phyloP scores from a whole-genome alignment of 2,329 filamentous ascomycete genomes.

The Elsinoe ampelina region DNA sequence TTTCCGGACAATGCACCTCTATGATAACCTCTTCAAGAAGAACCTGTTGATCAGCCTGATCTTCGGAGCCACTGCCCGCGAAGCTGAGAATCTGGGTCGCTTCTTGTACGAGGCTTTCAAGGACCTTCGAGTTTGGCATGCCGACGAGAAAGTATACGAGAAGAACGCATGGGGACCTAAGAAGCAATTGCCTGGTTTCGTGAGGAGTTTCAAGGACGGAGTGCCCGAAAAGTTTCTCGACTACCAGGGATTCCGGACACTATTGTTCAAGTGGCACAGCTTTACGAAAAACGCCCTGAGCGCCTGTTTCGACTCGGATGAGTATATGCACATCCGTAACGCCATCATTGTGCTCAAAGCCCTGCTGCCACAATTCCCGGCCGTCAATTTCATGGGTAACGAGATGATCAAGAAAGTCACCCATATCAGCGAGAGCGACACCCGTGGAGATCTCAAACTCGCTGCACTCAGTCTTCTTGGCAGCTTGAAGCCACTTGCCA shows the following conservation, averaged over 20 bases:
- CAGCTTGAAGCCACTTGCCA: conserved; percentile 56
- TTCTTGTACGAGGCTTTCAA: conserved; percentile 76
- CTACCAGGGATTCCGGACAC: conserved; percentile 75
- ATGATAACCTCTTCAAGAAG: conserved; percentile 75
- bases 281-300: conserved; percentile 71
- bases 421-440: conserved; percentile 49
- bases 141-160: conserved; percentile 65
- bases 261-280: conserved; percentile 86
- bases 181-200: conserved; percentile 67
- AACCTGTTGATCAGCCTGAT: conserved; percentile 74
- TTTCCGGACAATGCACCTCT: conserved; percentile 76
- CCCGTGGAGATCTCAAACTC: conserved; percentile 65
- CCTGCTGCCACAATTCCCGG: conserved; percentile 74
- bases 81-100: conserved; percentile 85
- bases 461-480: conserved; percentile 63
- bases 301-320: conserved; percentile 66
- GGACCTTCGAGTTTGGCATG: conserved; percentile 78
- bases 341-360: conserved; percentile 81
- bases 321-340: conserved; percentile 98
- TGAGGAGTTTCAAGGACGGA: conserved; percentile 59
- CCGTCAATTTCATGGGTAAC: conserved; percentile 77
- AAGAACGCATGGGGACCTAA: conserved; percentile 65
- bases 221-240: conserved; percentile 62
- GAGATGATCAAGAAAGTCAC: conserved; percentile 58
- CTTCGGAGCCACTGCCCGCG: conserved; percentile 79